Percentiles rank a stretch among this genome's conserved stretches.
Conservation (phyloP, 345 rosid genomes). For the Citrus medica region DNA sequence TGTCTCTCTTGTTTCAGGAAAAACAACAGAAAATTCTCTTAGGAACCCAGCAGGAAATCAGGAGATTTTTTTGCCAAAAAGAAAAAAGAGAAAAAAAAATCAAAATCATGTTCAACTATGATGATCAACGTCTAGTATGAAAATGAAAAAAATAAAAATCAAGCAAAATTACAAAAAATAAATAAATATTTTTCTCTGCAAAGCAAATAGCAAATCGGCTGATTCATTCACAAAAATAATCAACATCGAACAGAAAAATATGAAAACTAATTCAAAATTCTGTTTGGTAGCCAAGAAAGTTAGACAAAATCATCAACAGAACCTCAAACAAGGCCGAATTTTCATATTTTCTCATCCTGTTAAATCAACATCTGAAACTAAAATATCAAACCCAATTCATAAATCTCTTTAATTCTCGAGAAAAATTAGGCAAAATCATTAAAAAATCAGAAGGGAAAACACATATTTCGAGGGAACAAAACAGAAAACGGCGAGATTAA, state of each 20-base stretch:
- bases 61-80: neutral
- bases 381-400: neutral
- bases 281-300: neutral
- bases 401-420: neutral
- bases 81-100: neutral
- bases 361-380: too few relatives aligned
- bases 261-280: neutral
- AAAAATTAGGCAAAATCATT: neutral
- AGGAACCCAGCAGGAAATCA: slow-evolving; percentile 5
- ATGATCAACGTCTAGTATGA: neutral
- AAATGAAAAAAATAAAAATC: neutral
- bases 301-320: neutral
- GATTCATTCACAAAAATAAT: neutral
- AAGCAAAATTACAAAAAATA: neutral
- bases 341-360: too few relatives aligned
- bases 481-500: neutral
- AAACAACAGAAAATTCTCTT: neutral
- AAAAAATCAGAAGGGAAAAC: neutral
- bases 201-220: neutral
- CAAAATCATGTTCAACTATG: neutral
- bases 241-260: neutral
- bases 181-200: neutral
- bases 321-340: neutral
- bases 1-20: neutral
- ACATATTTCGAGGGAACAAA: neutral